phyloP scores from a whole-genome alignment of 2,329 filamentous ascomycete genomes.

The Rutstroemia sp. region DNA sequence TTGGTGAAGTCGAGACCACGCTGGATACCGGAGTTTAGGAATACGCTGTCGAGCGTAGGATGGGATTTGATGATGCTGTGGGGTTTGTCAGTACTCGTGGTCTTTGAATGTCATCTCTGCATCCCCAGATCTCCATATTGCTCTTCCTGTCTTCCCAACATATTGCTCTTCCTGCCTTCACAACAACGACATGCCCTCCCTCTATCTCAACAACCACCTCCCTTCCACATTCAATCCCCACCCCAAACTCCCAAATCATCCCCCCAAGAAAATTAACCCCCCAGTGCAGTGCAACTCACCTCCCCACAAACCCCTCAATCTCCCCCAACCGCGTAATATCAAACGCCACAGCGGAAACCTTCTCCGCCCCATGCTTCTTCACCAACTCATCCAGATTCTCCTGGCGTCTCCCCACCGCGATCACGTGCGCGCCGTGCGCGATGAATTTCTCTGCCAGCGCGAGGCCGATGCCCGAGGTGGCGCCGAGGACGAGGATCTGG shows the following conservation, averaged over 20 bases:
- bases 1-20: constrained; percentile 19
- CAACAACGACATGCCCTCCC: too few relatives aligned
- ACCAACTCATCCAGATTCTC: constrained; percentile 36
- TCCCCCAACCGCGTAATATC: constrained; percentile 8
- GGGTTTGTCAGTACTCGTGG: not conserved
- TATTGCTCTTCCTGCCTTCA: too few relatives aligned
- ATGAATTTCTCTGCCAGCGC: constrained; percentile 38
- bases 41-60: constrained; percentile 26
- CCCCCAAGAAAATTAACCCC: too few relatives aligned
- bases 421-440: constrained; percentile 39
- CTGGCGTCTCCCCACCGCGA: constrained; percentile 46
- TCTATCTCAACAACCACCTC: too few relatives aligned
- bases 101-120: too few relatives aligned
- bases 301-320: not conserved
- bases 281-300: not conserved
- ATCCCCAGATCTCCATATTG: too few relatives aligned
- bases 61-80: constrained; percentile 1
- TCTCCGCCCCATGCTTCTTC: constrained; percentile 12
- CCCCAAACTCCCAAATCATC: too few relatives aligned
- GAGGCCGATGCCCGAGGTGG: constrained; percentile 46
- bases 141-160: too few relatives aligned
- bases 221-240: too few relatives aligned
- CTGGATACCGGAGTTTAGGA: constrained; percentile 29
- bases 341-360: not conserved
- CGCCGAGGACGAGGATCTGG: constrained; percentile 47